Evolutionary conservation across 306 rosid genomes (phyloP).

Genomic region (Prosopis cineraria): DNA sequence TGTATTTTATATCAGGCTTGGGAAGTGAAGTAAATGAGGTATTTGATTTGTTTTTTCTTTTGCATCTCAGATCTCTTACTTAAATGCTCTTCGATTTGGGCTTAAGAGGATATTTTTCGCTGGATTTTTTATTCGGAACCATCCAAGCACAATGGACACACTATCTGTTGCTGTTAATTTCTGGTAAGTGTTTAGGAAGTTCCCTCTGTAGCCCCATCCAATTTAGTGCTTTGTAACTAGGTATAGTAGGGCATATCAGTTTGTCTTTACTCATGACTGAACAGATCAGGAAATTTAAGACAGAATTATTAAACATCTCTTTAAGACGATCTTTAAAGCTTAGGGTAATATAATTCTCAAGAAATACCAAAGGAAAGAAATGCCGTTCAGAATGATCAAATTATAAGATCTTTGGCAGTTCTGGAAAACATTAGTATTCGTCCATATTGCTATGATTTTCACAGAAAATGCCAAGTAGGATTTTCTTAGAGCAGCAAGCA

Average conservation of each 20-base stretch:
- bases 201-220: not conserved
- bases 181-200: conserved; percentile 61
- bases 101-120: conserved; percentile 90
- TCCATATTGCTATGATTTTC: not conserved
- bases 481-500: not conserved
- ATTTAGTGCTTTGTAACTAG: not conserved
- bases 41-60: conserved; percentile 19
- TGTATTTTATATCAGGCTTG: not conserved
- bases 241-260: not conserved
- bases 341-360: not conserved
- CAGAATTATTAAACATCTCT: not conserved
- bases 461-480: not conserved
- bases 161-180: conserved; percentile 86
- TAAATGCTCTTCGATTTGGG: conserved; percentile 90
- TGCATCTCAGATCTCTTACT: conserved; percentile 73
- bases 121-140: conserved; percentile 87
- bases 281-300: not conserved
- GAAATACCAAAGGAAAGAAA: not conserved
- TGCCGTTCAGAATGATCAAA: conserved; percentile 1
- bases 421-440: not conserved
- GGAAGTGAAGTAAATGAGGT: conserved; percentile 16
- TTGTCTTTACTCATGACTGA: not conserved
- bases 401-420: not conserved
- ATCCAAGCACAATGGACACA: conserved; percentile 87
- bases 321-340: not conserved